These are phyloP conservation scores for Groenewaldozyma auringiensis DNA, from an alignment of 1,139 yeast genomes.

Conservation along the genomic window DNA sequence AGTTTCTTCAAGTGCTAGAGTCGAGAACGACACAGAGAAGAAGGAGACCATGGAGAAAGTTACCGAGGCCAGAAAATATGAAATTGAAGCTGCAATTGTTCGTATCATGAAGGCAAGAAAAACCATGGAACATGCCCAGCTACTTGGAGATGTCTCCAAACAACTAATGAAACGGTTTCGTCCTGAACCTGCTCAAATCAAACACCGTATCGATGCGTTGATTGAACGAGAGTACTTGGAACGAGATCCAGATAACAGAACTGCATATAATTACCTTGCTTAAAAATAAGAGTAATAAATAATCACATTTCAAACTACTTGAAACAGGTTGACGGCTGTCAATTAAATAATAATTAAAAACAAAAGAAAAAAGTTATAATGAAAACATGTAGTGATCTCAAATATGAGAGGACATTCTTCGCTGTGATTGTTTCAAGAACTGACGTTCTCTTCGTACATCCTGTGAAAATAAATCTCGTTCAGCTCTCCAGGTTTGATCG, in stretches of 20 bases:
- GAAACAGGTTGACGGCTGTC: too few species aligned
- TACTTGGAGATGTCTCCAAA: constrained; percentile 57
- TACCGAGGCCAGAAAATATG: constrained; percentile 46
- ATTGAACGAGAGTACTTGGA: constrained; percentile 78
- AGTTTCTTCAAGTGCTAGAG: constrained; percentile 41
- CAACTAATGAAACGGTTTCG: constrained; percentile 60
- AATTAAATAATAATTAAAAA: too few species aligned
- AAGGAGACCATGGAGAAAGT: constrained; percentile 36
- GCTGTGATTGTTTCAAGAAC: constrained; percentile 16
- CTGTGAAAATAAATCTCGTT: constrained; percentile 21
- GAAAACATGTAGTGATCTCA: constrained; percentile 1
- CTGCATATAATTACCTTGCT: constrained; percentile 68
- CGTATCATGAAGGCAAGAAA: constrained; percentile 71
- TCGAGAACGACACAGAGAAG: constrained; percentile 37
- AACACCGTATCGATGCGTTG: constrained; percentile 70
- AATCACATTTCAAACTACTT: too few species aligned
- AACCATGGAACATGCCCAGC: constrained; percentile 51
- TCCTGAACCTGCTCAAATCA: constrained; percentile 61
- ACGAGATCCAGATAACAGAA: constrained; percentile 57
- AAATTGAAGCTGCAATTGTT: constrained; percentile 83
- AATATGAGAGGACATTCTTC: constrained; percentile 14
- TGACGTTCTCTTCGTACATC: constrained; percentile 25
- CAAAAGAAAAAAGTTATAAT: background rate
- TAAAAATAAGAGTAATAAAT: constrained; percentile 7
- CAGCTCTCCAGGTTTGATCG: constrained; percentile 24